A percentile compares a stretch with the other conserved stretches of the same genome.
phyloP scores from a whole-genome alignment of 345 rosid species.

The Trapa bicornis region DNA sequence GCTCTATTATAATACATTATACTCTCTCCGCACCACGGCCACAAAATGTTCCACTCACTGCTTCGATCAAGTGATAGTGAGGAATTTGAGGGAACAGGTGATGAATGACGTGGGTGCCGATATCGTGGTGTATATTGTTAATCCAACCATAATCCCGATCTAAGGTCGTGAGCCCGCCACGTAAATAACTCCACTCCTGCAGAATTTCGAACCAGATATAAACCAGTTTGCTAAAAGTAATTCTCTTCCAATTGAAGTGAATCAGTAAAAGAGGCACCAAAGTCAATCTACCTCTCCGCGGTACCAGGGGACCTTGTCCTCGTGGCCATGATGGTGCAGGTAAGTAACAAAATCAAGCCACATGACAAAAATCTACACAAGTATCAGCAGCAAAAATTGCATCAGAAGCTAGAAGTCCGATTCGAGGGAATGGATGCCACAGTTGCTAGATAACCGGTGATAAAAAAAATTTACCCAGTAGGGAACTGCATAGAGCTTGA shows the following conservation, averaged over 20 bases:
- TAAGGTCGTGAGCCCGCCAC: slow-evolving; percentile 88
- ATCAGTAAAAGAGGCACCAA: neutral
- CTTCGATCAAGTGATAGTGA: slow-evolving; percentile 83
- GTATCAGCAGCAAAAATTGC: neutral
- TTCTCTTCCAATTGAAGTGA: neutral
- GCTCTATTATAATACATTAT: neutral
- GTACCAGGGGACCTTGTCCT: slow-evolving; percentile 87
- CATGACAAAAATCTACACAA: slow-evolving; percentile 51
- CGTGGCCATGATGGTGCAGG: slow-evolving; percentile 86
- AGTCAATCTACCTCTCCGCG: slow-evolving; percentile 55
- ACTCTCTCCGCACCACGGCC: neutral
- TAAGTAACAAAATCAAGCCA: slow-evolving; percentile 90
- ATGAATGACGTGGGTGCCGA: slow-evolving; percentile 92
- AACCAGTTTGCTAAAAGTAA: neutral
- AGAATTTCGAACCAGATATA: neutral
- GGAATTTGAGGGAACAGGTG: slow-evolving; percentile 98
- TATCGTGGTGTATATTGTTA: slow-evolving; percentile 88
- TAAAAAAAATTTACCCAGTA: slow-evolving; percentile 30
- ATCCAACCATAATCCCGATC: slow-evolving; percentile 84
- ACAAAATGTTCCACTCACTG: slow-evolving; percentile 31
- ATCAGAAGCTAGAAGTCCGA: neutral
- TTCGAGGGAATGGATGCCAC: neutral
- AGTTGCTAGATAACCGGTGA: neutral
- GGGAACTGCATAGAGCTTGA: slow-evolving; percentile 66
- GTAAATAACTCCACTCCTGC: slow-evolving; percentile 85